Evolutionary conservation across 768 basidiomycete species (phyloP), one percentile per base, ranked within the genome.

Genomic region (Cystobasidium ongulense): DNA sequence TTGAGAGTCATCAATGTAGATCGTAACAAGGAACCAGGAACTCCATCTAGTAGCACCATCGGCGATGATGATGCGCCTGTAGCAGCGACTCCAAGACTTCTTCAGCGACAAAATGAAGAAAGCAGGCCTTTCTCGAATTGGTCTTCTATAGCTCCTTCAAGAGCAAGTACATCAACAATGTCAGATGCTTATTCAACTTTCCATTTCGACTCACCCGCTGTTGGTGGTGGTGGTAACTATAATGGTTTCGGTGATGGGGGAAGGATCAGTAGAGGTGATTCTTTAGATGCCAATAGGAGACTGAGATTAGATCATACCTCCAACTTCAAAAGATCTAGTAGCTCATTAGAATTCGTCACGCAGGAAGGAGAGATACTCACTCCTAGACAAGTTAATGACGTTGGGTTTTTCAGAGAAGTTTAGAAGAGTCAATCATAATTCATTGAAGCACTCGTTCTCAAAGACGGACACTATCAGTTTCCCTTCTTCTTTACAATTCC

Each of bases 1-100:
- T 54, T 71, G 27, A 46, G 68, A 23, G 68, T 71, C 36, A 39
- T 71, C 52, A 71, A 71, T 39, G 46, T 52, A 18, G 68, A 71
- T 29, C 46, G 11, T 8, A 21, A 50, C 18, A 64, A 15, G 15
- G 33, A 35, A 15, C 35, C 35, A 39, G 35, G 41, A 11, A 8
- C 11, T 17, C 33, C 57, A 61, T 18, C 63, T 18, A 64, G 21
- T 7, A 15, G 21, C 5, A 10, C 57, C 18, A 33, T 17, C 11
- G 35, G 25, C 35, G 31, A 31, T n/a, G 29, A 11, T 21, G 23
- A 38, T 50, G 46, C 57, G 17, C 8, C 5, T 25, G 35, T 31
- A 4, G 18, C 29, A 8, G 57, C 57, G 21, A 61, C 31, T 3
- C 10, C 57, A 4, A 61, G 29, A 33, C 41, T 17, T 11, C 11